phyloP scores from a whole-genome alignment of 1,284 basidiomycete genomes.

The Boletus semigastroideus region DNA sequence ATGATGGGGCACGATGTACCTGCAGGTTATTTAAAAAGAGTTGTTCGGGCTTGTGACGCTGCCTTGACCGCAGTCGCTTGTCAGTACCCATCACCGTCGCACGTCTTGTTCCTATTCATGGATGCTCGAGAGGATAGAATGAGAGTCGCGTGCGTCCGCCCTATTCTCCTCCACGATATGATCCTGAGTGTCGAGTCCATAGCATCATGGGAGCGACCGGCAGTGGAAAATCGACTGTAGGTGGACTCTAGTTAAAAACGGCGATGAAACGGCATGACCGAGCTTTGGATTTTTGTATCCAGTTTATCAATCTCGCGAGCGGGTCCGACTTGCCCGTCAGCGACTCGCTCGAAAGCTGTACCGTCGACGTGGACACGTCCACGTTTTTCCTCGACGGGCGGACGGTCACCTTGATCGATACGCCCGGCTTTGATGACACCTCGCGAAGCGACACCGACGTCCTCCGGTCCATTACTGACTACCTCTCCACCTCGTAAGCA shows the following conservation, averaged over 20 bases:
- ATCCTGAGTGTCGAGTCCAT: conserved; percentile 10
- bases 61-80: not conserved
- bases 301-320: conserved; percentile 37
- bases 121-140: conserved; percentile 13
- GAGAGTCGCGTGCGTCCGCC: conserved; percentile 27
- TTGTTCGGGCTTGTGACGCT: not conserved
- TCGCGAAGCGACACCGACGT: conserved; percentile 36
- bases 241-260: conserved; percentile 8
- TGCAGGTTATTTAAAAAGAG: conserved; percentile 14
- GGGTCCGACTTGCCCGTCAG: conserved; percentile 32
- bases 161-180: not conserved
- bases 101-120: conserved; percentile 15
- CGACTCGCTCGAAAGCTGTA: conserved; percentile 35
- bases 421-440: conserved; percentile 43
- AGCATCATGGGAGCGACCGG: conserved; percentile 47
- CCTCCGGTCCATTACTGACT: conserved; percentile 32
- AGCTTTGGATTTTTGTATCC: not conserved
- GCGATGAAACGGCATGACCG: not conserved
- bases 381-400: conserved; percentile 28
- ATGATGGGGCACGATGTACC: not conserved
- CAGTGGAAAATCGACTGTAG: conserved; percentile 44
- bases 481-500: conserved; percentile 33
- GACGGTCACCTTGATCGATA: conserved; percentile 35
- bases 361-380: conserved; percentile 29
- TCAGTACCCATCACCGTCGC: not conserved